Base-by-base conservation (phyloP, 2,329 filamentous ascomycete species). In the Botrytis paeoniae region DNA sequence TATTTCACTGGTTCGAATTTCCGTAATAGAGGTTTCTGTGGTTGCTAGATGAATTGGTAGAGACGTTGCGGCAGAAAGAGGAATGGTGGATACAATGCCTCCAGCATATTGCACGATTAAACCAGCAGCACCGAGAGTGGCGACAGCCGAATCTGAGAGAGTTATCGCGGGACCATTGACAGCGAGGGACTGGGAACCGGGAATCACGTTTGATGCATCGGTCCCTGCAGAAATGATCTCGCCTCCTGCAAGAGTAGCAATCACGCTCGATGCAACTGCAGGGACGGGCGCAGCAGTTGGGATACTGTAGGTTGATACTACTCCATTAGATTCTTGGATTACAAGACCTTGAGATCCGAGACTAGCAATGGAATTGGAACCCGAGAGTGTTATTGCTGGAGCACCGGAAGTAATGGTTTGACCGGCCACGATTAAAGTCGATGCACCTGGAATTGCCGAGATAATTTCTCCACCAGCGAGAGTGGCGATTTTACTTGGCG, bases 321-420 rank as follows among this genome's bases (percentile, higher is more conserved):
- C 20, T 7, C 76, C 74, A n/a, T 73, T 69, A 10, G 75, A 63
- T 63, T 73, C 74, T 54, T 77, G 71, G 6, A 77, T 32, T 6
- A 77, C 45, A 0, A 77, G 39, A 7, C 73, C 76, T 1, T 68
- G 25, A 41, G 73, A 35, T 2, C 73, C 73, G 6, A 76, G 61
- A 63, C 54, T 73, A 4, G 62, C 72, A 25, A 75, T 61, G 10
- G 64, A 35, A 10, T 74, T 64, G 25, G 69, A 54, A 4, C 70
- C 72, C 12, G 76, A n/a, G 8, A 77, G 45, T 18, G 75, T 78
- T 16, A 76, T 70, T 18, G 68, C 29, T 14, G 63, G n/a, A 14
- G 69, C 76, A 6, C 74, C 75, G 3, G 65, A 60, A 25, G 62
- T 75, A 1, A 75, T 57, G 3, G 73, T 73, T 70, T 77, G 74